These are phyloP conservation scores for Diaporthe velutina DNA, from an alignment of 2,329 filamentous ascomycete species.

Conservation along the genomic window DNA sequence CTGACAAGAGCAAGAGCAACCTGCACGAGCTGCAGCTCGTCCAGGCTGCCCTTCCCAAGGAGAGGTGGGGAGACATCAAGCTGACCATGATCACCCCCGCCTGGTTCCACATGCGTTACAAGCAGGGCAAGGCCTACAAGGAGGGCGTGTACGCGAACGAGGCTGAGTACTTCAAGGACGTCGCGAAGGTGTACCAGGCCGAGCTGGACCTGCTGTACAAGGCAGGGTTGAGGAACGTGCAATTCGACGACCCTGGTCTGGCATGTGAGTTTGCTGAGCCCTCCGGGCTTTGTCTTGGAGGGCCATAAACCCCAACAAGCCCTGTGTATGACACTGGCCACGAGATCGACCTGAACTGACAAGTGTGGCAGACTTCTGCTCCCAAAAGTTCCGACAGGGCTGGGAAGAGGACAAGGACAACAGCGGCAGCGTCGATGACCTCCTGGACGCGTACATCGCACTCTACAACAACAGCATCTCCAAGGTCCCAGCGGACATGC, in stretches of 20 bases:
- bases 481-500: constrained; percentile 76
- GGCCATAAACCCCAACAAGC: neutral
- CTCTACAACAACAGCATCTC: constrained; percentile 81
- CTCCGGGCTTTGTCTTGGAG: neutral
- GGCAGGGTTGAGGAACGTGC: constrained; percentile 74
- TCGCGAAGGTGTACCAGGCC: constrained; percentile 74
- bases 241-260: constrained; percentile 76
- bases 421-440: constrained; percentile 75
- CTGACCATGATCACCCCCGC: constrained; percentile 67
- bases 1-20: constrained; percentile 58
- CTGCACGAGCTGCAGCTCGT: constrained; percentile 63
- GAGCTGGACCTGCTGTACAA: constrained; percentile 73
- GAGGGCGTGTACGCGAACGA: constrained; percentile 68
- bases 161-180: constrained; percentile 74
- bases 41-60: constrained; percentile 59
- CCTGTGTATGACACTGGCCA: neutral
- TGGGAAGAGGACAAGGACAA: constrained; percentile 78
- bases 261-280: constrained; percentile 64
- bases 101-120: constrained; percentile 68
- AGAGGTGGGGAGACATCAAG: constrained; percentile 65
- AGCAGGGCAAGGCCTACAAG: constrained; percentile 68
- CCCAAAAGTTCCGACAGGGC: constrained; percentile 76
- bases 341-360: neutral
- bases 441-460: constrained; percentile 81
- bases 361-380: constrained; percentile 73